Base-by-base conservation (phyloP, 2,329 filamentous ascomycete genomes). In the Alternaria rosae region DNA sequence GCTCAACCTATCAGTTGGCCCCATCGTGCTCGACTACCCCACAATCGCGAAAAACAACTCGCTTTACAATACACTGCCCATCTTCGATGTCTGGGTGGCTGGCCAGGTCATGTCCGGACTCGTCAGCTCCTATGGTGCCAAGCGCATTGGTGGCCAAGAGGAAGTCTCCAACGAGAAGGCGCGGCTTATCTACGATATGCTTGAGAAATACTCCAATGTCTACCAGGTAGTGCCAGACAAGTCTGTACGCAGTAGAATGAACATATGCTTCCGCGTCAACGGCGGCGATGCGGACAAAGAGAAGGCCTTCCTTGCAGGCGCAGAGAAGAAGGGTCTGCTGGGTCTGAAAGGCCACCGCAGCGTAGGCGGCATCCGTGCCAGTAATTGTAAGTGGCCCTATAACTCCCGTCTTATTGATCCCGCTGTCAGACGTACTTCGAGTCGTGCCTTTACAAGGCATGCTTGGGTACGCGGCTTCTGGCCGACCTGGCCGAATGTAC, bases 21-120 rank as follows among this genome's bases (percentile, higher is more conserved):
- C 94, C 3, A 87, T 92, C 17, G 87, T 97, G 44, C 83, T 98
- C 50, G 88, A 92, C 67, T 98, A 94, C 76, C 90, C 93, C 65
- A 93, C 88, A 0, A 91, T 95, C 68, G 90, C 92, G 42, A 96
- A 96, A 85, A 96, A 96, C 82, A 95, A 97, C 83, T 95, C 91
- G 70, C 85, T 98, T 26, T 98, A 98, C 84, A 98, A 98, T 81
- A 98, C 94, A 0, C 83, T 98, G 11, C 94, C 92, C 73, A 97
- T 98, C 74, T 97, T 98, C 74, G 94, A 94, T 78, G 91, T 97
- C 38, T 98, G 91, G 83, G 88, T 97, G 56, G 92, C 92, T 15
- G 93, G 93, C n/a, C 89, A 92, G 77, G 94, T 98, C 54, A 89
- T 98, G 75, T 88, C 91, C 75, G 89, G 87, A 66, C 86, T 97